phyloP scores from a whole-genome alignment of 441 rosid species.

The Erodium trifolium region DNA sequence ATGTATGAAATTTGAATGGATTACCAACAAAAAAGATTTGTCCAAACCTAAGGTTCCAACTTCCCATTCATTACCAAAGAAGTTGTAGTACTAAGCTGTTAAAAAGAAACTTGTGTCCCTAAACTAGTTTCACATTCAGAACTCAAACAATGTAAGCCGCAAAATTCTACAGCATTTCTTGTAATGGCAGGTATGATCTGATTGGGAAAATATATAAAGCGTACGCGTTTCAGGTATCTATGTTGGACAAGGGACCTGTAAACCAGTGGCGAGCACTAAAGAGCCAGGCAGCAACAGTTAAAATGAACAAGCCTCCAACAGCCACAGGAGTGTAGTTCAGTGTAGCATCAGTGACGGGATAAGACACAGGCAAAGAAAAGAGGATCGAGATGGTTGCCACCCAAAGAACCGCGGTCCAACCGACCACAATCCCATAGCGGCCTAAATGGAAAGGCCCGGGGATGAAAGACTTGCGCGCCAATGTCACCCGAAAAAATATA shows the following conservation, averaged over 20 bases:
- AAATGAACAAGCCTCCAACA: constrained; percentile 58
- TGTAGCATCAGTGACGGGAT: constrained; percentile 68
- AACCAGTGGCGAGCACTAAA: constrained; percentile 80
- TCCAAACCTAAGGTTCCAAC: too few relatives aligned
- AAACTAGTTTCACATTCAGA: too few relatives aligned
- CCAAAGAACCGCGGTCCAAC: constrained; percentile 89
- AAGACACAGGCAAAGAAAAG: constrained; percentile 85
- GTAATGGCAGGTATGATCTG: too few relatives aligned
- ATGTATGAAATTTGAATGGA: too few relatives aligned
- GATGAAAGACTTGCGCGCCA: constrained; percentile 59
- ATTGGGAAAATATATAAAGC: too few relatives aligned
- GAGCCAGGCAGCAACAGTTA: constrained; percentile 56
- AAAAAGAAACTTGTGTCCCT: too few relatives aligned
- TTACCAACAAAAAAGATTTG: too few relatives aligned
- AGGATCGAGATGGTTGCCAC: constrained; percentile 76
- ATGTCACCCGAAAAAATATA: constrained; percentile 68
- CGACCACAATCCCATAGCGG: constrained; percentile 47
- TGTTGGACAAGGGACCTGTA: constrained; percentile 69
- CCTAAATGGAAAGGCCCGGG: constrained; percentile 88
- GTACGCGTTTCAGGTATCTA: constrained; percentile 23
- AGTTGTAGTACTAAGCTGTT: too few relatives aligned
- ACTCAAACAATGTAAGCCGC: too few relatives aligned
- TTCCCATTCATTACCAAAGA: too few relatives aligned
- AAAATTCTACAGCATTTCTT: too few relatives aligned
- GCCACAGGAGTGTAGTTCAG: constrained; percentile 97